Evolutionary conservation across 2,329 filamentous ascomycete genomes (phyloP).

Genomic region (Diaporthe ilicicola): DNA sequence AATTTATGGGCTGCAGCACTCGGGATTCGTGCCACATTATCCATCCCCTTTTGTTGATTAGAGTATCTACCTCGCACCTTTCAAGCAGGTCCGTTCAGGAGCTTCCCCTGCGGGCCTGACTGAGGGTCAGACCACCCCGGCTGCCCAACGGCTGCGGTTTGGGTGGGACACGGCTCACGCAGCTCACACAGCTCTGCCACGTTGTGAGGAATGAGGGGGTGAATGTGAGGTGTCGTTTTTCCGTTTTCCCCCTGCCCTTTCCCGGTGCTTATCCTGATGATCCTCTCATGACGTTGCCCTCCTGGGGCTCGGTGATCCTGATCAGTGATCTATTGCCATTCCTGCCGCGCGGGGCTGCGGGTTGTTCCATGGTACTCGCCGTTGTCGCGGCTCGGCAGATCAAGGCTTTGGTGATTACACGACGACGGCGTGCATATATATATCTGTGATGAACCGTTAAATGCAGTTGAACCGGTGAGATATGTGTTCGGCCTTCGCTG

Average conservation of each 20-base stretch:
- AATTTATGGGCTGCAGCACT: not conserved
- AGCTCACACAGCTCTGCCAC: conserved; percentile 6
- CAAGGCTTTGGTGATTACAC: not conserved
- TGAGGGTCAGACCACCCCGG: not conserved
- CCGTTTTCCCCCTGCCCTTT: too few species aligned
- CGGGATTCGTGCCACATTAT: not conserved
- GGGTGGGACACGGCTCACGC: conserved; percentile 1
- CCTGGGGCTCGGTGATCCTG: not conserved
- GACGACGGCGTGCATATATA: not conserved
- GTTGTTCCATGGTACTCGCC: not conserved
- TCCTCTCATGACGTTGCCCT: not conserved
- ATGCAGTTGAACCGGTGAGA: not conserved
- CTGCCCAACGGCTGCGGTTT: not conserved
- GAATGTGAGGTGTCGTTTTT: conserved; percentile 22
- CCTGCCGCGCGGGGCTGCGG: not conserved
- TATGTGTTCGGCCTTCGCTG: conserved; percentile 1
- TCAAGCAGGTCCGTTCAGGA: not conserved
- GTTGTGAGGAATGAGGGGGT: conserved; percentile 20
- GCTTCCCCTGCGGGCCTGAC: not conserved
- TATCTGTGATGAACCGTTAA: not conserved
- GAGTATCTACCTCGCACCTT: not conserved
- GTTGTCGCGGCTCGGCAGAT: conserved; percentile 5
- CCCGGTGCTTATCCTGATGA: not conserved
- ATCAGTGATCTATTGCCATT: not conserved
- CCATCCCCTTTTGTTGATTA: not conserved